Evolutionary conservation across 805 yeast species (phyloP), one percentile per base, ranked within the genome.

Genomic region (Candida dendrica): DNA sequence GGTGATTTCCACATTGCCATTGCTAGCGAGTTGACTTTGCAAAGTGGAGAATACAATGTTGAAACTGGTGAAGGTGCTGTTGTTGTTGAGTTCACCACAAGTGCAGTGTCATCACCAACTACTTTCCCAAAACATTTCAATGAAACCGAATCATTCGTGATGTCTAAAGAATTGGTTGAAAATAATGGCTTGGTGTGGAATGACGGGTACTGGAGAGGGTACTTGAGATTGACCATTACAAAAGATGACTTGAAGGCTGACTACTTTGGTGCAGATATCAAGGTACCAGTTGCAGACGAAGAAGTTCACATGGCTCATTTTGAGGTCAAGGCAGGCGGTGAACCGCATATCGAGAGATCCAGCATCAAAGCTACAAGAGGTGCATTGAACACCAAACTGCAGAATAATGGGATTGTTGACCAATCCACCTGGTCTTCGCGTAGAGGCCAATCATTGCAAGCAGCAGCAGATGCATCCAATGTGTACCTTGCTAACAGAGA

Each of bases 1-100:
- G 59, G 59, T 24, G 59, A 55, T 29, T 53, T 54, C 45, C 59
- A 55, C 40, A 50, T 53, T 39, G 51, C 53, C 16, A 52, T 56
- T 49, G 51, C 47, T 11, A 46, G 49, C 32, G 59, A 55, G 30
- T 40, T 55, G 18, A 42, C 35, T 33, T 26, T 43, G 9, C 42
- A 44, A 2, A 24, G n/a, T 3, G 43, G 42, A 4, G n/a, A 30
- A n/a, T 55, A 55, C 32, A 36, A 43, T 35, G 38, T 48, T 37
- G 39, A 32, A 13, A 47, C 56, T 13, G 58, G 58, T 7, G 46
- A 49, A 17, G 58, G 59, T 18, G 37, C 53, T 4, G n/a, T 52
- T 4, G 38, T 45, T n/a, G 56, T 55, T 16, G 58, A 53, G 41
- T 49, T 53, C 30, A 55, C 55, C 5, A 46, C 54, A 4, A 40